phyloP scores from a whole-genome alignment of 2,329 filamentous ascomycete species.

The Fusarium subglutinans region DNA sequence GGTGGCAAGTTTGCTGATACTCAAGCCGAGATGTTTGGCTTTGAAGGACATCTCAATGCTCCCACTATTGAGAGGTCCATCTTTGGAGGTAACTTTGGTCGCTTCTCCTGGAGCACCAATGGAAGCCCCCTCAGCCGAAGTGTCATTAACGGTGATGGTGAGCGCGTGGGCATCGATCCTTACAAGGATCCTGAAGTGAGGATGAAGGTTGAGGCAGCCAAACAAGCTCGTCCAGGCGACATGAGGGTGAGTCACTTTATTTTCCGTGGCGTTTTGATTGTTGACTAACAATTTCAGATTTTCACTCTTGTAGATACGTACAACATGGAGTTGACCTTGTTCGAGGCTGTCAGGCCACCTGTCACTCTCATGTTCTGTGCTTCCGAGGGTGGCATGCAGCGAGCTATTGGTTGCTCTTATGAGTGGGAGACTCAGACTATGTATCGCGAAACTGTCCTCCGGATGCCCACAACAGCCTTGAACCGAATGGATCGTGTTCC shows the following conservation, averaged over 20 bases:
- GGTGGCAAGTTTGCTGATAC: conserved; percentile 45
- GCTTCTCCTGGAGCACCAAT: conserved; percentile 43
- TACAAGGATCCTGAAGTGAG: conserved; percentile 35
- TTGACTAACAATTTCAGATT: conserved; percentile 32
- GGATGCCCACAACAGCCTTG: conserved; percentile 36
- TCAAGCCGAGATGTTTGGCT: conserved; percentile 46
- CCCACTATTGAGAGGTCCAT: conserved; percentile 44
- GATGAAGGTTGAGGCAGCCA: conserved; percentile 42
- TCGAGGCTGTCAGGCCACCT: conserved; percentile 44
- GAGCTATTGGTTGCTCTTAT: conserved; percentile 41
- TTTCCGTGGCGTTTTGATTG: too few species aligned
- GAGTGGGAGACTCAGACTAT: conserved; percentile 43
- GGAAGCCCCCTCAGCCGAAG: conserved; percentile 43
- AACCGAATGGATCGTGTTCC: conserved; percentile 41
- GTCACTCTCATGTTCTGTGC: conserved; percentile 43
- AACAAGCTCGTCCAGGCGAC: conserved; percentile 40
- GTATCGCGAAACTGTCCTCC: conserved; percentile 42
- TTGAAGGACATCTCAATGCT: conserved; percentile 46
- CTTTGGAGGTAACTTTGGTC: conserved; percentile 44
- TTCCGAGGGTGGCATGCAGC: conserved; percentile 42
- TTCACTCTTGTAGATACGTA: conserved; percentile 51
- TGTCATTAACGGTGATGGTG: conserved; percentile 39
- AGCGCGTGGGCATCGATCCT: conserved; percentile 43
- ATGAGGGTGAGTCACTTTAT: conserved; percentile 35
- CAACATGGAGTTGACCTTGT: conserved; percentile 48